Evolutionary conservation across 805 yeast genomes (phyloP), one percentile per base, ranked within the genome.

Genomic region (Zygosaccharomyces bailii): DNA sequence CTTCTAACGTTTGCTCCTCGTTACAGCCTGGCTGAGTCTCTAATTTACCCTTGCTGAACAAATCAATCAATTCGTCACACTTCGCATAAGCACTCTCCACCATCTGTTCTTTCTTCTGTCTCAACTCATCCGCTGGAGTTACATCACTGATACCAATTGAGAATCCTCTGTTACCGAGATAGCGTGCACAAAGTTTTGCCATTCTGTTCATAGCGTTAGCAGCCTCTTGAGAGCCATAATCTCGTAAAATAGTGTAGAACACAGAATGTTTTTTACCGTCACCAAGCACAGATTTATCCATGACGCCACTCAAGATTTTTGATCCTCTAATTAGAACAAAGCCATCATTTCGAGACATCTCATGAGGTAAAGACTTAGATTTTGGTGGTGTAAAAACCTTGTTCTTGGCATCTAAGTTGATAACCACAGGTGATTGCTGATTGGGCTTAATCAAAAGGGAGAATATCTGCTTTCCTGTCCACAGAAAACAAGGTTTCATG

Each of bases 1-100:
- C 96, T 69, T 93, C 99, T 57, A 95, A 74, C 1, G 99, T 93
- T 65, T 95, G 96, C 58, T 93, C 99, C 67, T 91, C 98, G 62
- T 93, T 85, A 76, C 99, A 93, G 66, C 99, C 99, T 0, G 99
- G 98, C 65, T 93, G 98, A 1, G 98, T 89, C 65, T 93, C 99
- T 54, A 93, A 76, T 61, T 86, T 86, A 5, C 99, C 99, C 37
- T 80, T 71, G 50, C 84, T 81, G 63, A 78, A 88, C 48, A 77
- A 72, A 44, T 76, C 78, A 71, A 95, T 95, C 51, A 93, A 75
- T 55, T 86, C 93, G 61, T 91, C 96, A 76, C 97, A 89, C 68
- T 86, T 84, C 20, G 76, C 75, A 64, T 93, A 93, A 0, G 99
- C 98, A 52, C 73, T 74, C 64, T 90, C 96, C 39, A 93, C 97